Evolutionary conservation across 257 asterid species (phyloP), one percentile per base, ranked within the genome.

Genomic region (Rehmannia glutinosa): DNA sequence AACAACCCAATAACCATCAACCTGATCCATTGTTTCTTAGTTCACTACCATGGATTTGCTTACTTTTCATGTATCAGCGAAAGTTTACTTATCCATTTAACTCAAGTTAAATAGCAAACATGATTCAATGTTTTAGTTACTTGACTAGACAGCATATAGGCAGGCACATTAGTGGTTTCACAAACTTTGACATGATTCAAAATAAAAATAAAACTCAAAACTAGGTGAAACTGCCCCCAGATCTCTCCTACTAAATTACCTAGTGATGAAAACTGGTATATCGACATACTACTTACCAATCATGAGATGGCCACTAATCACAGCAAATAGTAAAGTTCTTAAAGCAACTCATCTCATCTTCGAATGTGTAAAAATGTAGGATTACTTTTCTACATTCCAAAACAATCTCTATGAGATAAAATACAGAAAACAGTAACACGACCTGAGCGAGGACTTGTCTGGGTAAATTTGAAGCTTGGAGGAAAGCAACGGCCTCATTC

Each of bases 391-490:
- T 19, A 49, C 54, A 36, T 19, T 6, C 15, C 54, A 35, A 43
- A 62, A n/a, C 28, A 17, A 43, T 8, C 27, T 24, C 24, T 8
- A 52, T 39, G 45, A 33, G 21, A 64, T 25, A 33, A 59, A 21
- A 42, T 19, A 19, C 13, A 1, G 36, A 6, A 62, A 68, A 43
- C 16, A 16, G 55, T 19, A 25, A n/a, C 16, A 16, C 57, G n/a
- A 92, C 98, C 98, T 92, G 95, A 46, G 98, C 97, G 66, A 92
- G 97, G 68, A 92, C 95, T 66, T 60, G 96, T 79, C 78, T 78
- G 75, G 96, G 87, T 72, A 92, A 81, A 81, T 83, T 90, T 51
- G 91, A 73, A 39, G 82, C 95, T 68, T 80, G 91, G 74, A 92
- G 87, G 76, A 92, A 92, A 50, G 85, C 59, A 75, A 86, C 88